These are phyloP conservation scores for Thermothelomyces thermophilus DNA, from an alignment of 2,329 filamentous ascomycete genomes.

Conservation along the genomic window DNA sequence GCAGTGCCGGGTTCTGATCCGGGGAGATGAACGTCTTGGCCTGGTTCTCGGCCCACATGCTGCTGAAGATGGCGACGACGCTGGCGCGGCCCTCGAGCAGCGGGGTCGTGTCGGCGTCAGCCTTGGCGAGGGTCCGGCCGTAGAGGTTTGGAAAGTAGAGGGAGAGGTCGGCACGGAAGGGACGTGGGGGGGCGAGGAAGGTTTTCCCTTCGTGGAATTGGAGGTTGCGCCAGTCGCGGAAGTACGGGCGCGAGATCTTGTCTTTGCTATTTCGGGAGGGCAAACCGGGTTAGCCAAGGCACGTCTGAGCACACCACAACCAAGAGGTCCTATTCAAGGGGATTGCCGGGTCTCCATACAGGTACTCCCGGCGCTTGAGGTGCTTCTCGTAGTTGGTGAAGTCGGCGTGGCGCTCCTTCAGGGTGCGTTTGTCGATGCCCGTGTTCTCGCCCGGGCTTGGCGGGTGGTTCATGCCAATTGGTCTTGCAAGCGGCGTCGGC, in stretches of 20 bases:
- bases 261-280: constrained; percentile 47
- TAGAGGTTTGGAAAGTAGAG: constrained; percentile 91
- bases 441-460: constrained; percentile 76
- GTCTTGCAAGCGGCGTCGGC: constrained; percentile 57
- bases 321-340: neutral
- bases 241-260: constrained; percentile 81
- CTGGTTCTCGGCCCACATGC: constrained; percentile 80
- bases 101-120: constrained; percentile 63
- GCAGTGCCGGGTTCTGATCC: constrained; percentile 62
- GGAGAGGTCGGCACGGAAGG: constrained; percentile 75
- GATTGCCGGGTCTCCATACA: constrained; percentile 45
- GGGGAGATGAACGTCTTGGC: constrained; percentile 62
- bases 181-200: constrained; percentile 75
- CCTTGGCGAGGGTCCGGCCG: constrained; percentile 62
- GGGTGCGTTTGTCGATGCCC: constrained; percentile 61
- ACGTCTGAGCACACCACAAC: too few relatives aligned
- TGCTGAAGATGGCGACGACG: constrained; percentile 75
- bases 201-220: constrained; percentile 80
- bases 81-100: constrained; percentile 66
- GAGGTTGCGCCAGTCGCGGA: constrained; percentile 89
- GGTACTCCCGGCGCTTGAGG: constrained; percentile 63
- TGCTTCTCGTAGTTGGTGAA: constrained; percentile 84
- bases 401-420: constrained; percentile 66
- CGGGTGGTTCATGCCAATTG: constrained; percentile 73
- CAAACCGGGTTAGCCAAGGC: neutral